Percentiles rank a stretch among this genome's conserved stretches.
Conservation (phyloP, 2,329 filamentous ascomycete species). For the Clonostachys sp. region DNA sequence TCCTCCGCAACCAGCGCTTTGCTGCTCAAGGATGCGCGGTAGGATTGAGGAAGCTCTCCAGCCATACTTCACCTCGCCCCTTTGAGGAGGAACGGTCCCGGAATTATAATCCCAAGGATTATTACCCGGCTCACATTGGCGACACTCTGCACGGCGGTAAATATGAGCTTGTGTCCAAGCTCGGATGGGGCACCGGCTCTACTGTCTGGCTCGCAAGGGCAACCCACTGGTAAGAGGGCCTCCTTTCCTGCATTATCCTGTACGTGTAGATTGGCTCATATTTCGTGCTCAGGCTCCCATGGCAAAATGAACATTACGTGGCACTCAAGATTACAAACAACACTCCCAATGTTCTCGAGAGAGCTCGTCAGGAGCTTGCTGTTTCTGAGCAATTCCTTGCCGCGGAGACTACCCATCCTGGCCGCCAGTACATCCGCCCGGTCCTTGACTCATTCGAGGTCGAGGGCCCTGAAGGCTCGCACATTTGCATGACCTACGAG, state of each 20-base stretch:
- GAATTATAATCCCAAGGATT: conserved; percentile 14
- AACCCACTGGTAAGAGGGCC: too few species aligned
- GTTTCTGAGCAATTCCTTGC: conserved; percentile 13
- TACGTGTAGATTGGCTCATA: too few species aligned
- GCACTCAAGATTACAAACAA: conserved; percentile 20
- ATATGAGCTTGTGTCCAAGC: conserved; percentile 28
- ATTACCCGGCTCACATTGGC: conserved; percentile 23
- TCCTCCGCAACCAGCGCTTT: too few species aligned
- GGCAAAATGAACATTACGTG: conserved; percentile 13
- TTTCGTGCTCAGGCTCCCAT: conserved; percentile 9
- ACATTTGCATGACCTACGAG: conserved; percentile 14
- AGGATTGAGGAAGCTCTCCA: too few species aligned
- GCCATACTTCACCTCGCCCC: too few species aligned
- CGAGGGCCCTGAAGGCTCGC: conserved; percentile 8
- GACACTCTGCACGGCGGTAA: conserved; percentile 22
- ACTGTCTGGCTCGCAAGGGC: conserved; percentile 23
- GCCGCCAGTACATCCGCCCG: conserved; percentile 11
- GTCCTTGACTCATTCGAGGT: conserved; percentile 15
- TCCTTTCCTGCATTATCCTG: too few species aligned
- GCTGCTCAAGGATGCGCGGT: too few species aligned
- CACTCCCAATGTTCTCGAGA: conserved; percentile 10
- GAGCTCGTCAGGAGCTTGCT: conserved; percentile 13
- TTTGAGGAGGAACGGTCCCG: too few species aligned
- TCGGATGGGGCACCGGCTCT: conserved; percentile 29
- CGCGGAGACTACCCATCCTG: conserved; percentile 10